phyloP scores from a whole-genome alignment of 768 basidiomycete species.

The Leccinum subgranulosum region DNA sequence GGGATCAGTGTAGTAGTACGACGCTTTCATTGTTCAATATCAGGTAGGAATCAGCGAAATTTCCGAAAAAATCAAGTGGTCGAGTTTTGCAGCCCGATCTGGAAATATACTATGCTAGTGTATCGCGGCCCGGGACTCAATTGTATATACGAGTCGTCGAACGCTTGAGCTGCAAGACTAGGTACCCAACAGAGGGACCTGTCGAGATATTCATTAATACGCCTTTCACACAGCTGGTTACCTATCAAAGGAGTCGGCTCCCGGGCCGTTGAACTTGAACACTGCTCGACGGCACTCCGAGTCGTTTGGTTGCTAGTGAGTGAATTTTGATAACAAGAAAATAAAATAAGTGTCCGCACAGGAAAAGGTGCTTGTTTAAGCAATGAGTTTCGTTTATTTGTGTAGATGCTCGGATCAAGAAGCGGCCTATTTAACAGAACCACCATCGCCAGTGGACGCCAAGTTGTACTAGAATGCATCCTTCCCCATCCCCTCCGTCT shows the following conservation, averaged over 20 bases:
- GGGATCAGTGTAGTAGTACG: not conserved
- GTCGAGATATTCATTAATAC: not conserved
- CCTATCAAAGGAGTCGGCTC: too few species aligned
- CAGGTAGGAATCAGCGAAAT: not conserved
- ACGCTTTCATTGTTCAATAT: not conserved
- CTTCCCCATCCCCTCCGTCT: not conserved
- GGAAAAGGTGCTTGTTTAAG: not conserved
- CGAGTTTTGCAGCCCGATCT: not conserved
- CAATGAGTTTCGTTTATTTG: not conserved
- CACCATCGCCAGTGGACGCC: not conserved
- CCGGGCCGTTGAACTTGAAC: too few species aligned
- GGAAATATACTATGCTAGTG: too few species aligned
- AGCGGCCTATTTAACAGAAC: not conserved
- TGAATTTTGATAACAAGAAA: not conserved
- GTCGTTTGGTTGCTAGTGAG: not conserved
- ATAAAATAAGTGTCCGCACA: not conserved
- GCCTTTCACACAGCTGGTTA: not conserved
- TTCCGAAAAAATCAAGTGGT: not conserved
- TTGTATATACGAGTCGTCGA: too few species aligned
- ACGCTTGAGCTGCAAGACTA: not conserved
- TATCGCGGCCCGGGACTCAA: too few species aligned
- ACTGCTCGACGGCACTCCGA: too few species aligned
- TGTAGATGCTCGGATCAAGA: not conserved
- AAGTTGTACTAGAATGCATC: conserved; percentile 1
- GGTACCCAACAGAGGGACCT: not conserved